Base-by-base conservation (phyloP, 306 rosid genomes). In the Adenanthera pavonina region DNA sequence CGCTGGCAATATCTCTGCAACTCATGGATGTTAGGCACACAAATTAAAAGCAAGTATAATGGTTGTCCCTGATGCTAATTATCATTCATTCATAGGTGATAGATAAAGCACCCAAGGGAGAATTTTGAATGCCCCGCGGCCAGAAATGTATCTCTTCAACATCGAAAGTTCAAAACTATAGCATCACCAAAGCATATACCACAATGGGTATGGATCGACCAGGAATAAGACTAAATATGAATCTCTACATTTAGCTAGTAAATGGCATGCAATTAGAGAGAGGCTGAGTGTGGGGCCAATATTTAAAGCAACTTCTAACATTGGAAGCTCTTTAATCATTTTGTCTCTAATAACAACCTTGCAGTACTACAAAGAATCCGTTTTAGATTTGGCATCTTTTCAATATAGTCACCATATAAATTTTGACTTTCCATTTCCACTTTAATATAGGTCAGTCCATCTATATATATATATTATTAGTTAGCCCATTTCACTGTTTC, bases 1-100 rank as follows among this genome's bases (percentile, higher is more conserved):
- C 99, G 0, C 71, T 61, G 69, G 81, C 86, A 79, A 87, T 68
- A 64, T 89, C 92, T 80, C 97, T 95, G 92, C 83, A 81, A 69
- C 44, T 74, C 80, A 80, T 43, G 4, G 49, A 72, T 40, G 69
- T 89, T 78, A 59, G 51, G 69, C 78, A 60, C 48, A 60, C 10
- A 69, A 65, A 75, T 38, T 71, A 67, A 75, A 51, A 80, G 41
- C 56, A 11, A 30, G 62, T 62, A 84, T 38, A 62, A 56, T 20
- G 43, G 46, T 47, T 9, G 20, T 53, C 40, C 20, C 51, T 11
- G 36, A 75, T 81, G 75, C 7, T 43, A 69, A 46, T 62, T 11
- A 35, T 46, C 57, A 75, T 81, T 43, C 38, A 46, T 5, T 46
- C 11, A 7, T 44, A 47, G 47, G 13, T 44, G 51, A 56, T 72